Evolutionary conservation across 2,329 filamentous ascomycete species (phyloP), one percentile per base, ranked within the genome.

Genomic region (Phialophora tarda): DNA sequence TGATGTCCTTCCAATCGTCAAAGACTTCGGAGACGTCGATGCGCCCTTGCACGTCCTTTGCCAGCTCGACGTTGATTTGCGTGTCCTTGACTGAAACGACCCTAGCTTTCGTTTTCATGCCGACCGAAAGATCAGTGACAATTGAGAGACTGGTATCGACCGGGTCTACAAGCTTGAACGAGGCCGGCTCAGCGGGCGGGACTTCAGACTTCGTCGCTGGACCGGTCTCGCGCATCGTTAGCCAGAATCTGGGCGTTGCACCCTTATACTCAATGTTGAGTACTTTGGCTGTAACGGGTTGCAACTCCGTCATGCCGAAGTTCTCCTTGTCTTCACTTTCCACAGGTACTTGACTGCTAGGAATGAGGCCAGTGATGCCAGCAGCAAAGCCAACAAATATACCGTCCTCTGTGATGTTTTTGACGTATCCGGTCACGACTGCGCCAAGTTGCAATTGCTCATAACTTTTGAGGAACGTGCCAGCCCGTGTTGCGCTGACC

Each of bases 1-100:
- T 84, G 73, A 99, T 95, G 51, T 94, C 89, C 55, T 96, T 90
- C 89, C 91, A 97, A 11, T 83, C 84, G 76, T 97, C 91, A 76
- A 96, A 99, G 12, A 93, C 80, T 76, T 98, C 92, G 0, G 95
- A 96, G 5, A 95, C 87, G 75, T 97, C 94, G 66, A 99, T 89
- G 21, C 95, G 91, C n/a, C 94, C 95, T 76, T 96, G 91, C 8
- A 96, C 84, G 70, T 93, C 92, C 74, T 96, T 92, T 51, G 92
- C 90, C 59, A 98, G 84, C 71, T 91, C 87, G 5, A 99, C 92
- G 72, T 98, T 98, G 63, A 98, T 82, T 76, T 99, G 95, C 0
- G 94, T 97, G 57, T 89, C 89, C 78, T 96, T 97, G 75, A 97
- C 82, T 0, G 92, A 92, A n/a, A 86, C 86, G 53, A 99, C 86